A percentile compares a stretch with the other conserved stretches of the same genome.
phyloP scores from a whole-genome alignment of 116 monocot species.

The Zostera marina region DNA sequence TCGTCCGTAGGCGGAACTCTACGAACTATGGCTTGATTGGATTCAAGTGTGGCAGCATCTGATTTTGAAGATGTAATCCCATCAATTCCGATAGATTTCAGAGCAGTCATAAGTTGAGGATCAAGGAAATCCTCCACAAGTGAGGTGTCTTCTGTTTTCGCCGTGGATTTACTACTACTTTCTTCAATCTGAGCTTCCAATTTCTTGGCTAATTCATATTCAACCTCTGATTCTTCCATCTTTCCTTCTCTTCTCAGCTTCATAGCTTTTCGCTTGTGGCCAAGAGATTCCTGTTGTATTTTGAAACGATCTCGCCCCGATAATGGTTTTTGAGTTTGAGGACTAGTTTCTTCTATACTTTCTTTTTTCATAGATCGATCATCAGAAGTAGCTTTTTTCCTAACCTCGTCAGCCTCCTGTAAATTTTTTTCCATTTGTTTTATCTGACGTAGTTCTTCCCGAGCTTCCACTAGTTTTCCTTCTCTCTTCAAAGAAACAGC shows the following conservation, averaged over 20 bases:
- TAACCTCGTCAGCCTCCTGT: constrained; percentile 22
- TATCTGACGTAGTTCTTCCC: constrained; percentile 66
- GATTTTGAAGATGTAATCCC: constrained; percentile 8
- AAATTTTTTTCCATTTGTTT: constrained; percentile 64
- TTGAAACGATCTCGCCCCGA: constrained; percentile 70
- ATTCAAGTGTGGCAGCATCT: constrained; percentile 1
- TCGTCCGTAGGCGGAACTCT: constrained; percentile 10
- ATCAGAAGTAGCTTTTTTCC: constrained; percentile 1
- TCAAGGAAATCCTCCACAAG: constrained; percentile 66
- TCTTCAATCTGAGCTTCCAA: constrained; percentile 79
- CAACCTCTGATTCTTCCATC: constrained; percentile 67
- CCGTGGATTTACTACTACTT: not conserved
- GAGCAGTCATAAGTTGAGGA: constrained; percentile 72
- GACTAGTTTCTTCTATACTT: constrained; percentile 8
- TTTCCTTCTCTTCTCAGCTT: constrained; percentile 90
- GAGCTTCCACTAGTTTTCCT: constrained; percentile 78
- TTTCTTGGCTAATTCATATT: constrained; percentile 59
- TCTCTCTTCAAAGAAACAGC: constrained; percentile 76
- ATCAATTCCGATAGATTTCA: constrained; percentile 49
- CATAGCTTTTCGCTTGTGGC: constrained; percentile 78
- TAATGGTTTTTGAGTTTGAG: constrained; percentile 32
- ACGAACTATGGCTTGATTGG: constrained; percentile 13
- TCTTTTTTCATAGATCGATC: constrained; percentile 13
- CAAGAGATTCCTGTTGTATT: constrained; percentile 79
- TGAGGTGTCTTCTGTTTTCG: constrained; percentile 9